Percentiles rank a stretch among this genome's conserved stretches.
phyloP scores from a whole-genome alignment of 306 rosid species.

The Ceratonia siliqua region DNA sequence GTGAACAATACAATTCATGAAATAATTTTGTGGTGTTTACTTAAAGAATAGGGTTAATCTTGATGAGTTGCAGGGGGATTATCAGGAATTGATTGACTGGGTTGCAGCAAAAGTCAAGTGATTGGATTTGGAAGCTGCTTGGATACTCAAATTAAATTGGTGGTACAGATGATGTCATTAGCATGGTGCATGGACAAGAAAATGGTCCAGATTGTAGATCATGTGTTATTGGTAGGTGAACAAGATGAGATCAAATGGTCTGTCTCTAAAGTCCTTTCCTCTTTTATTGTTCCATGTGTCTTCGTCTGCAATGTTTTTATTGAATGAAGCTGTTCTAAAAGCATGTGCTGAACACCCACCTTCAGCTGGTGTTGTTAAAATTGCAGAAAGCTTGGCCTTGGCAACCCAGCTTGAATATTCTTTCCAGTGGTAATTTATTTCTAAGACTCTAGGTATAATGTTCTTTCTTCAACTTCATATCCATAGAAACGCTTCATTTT shows the following conservation, averaged over 20 bases:
- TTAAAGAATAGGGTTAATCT: background rate
- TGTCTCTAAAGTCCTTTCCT: background rate
- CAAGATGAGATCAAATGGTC: background rate
- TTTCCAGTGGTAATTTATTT: background rate
- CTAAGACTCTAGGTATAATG: background rate
- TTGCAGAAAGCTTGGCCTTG: background rate
- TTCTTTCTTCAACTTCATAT: no score
- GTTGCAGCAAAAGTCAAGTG: background rate
- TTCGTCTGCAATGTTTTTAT: background rate
- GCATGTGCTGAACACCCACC: background rate
- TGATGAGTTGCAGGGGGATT: no score
- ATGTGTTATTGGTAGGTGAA: slow-evolving; percentile 7
- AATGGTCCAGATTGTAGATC: background rate
- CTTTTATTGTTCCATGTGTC: background rate
- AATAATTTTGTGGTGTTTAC: background rate
- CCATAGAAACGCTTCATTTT: background rate
- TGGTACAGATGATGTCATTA: background rate
- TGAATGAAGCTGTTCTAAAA: background rate
- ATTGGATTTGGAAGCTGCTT: background rate
- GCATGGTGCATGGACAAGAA: background rate
- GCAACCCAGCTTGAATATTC: no score
- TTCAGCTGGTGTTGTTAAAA: background rate
- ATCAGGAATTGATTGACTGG: background rate
- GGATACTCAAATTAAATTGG: background rate
- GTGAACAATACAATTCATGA: background rate